Percentiles rank a stretch among this genome's conserved stretches.
These are phyloP conservation scores for Acanthamoeba castellanii DNA, from an alignment of 208 protist genomes.

Conservation along the genomic window DNA sequence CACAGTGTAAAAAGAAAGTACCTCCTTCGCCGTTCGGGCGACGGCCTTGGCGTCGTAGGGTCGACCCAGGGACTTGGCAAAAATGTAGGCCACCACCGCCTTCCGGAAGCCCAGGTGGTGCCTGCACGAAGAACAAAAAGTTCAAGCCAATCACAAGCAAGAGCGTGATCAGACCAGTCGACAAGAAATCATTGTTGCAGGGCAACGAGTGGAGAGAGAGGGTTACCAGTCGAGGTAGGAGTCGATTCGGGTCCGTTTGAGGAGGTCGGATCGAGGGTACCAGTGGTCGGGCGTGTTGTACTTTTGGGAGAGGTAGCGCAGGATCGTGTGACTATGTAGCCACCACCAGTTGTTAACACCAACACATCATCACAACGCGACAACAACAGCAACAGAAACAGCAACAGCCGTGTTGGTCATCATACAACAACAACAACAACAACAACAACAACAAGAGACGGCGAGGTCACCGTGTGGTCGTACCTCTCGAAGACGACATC, in stretches of 20 bases:
- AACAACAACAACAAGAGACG: neutral
- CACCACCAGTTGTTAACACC: neutral
- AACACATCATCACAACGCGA: too few relatives aligned
- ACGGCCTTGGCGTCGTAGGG: conserved; percentile 46
- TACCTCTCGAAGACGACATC: conserved; percentile 65
- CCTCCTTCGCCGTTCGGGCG: conserved; percentile 12
- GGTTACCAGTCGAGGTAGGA: conserved; percentile 55
- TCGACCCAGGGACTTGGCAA: conserved; percentile 37
- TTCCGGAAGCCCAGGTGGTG: conserved; percentile 59
- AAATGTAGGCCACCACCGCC: conserved; percentile 62
- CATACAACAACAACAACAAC: too few relatives aligned
- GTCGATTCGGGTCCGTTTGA: conserved; percentile 66
- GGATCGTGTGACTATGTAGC: neutral
- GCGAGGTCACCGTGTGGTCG: neutral
- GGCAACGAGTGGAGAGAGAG: neutral
- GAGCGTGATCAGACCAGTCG: neutral
- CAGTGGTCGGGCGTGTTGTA: conserved; percentile 53
- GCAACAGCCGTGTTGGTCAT: neutral
- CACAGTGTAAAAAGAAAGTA: neutral
- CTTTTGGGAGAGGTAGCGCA: conserved; percentile 62
- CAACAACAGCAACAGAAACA: neutral
- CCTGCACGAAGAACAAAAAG: neutral
- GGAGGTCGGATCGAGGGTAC: conserved; percentile 54
- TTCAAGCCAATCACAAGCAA: neutral
- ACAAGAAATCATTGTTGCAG: neutral